Conservation (phyloP, 345 rosid species). For the Euphorbia lathyris region DNA sequence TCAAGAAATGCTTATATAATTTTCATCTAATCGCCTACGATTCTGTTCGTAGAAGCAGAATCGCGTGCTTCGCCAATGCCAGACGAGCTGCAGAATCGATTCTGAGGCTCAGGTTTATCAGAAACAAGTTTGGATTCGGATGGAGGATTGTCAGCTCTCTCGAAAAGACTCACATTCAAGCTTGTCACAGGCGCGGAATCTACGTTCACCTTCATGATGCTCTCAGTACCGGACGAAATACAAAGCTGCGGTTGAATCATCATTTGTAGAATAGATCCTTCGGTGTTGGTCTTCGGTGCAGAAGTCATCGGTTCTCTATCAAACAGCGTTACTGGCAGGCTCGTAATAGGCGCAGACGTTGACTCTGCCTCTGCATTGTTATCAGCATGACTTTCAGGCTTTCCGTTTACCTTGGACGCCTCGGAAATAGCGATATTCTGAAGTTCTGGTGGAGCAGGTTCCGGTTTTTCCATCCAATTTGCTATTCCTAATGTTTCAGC, state of each 20-base stretch:
- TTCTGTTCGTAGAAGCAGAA: conserved; percentile 25
- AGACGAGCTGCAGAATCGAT: conserved; percentile 15
- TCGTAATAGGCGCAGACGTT: conserved; percentile 15
- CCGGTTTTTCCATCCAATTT: conserved; percentile 19
- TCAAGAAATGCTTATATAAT: too few relatives aligned
- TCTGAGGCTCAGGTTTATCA: neutral
- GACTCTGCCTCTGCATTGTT: conserved; percentile 5
- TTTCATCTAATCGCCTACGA: conserved; percentile 11
- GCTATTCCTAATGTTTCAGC: conserved; percentile 27
- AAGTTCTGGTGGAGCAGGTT: conserved; percentile 31
- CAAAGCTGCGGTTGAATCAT: conserved; percentile 14
- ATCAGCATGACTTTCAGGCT: conserved; percentile 13
- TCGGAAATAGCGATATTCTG: conserved; percentile 24
- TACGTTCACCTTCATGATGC: conserved; percentile 11
- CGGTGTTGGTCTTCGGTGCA: conserved; percentile 17
- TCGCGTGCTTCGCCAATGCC: conserved; percentile 20
- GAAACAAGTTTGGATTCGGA: neutral
- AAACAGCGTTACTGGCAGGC: conserved; percentile 25
- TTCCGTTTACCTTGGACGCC: conserved; percentile 10
- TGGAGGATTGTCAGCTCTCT: conserved; percentile 11
- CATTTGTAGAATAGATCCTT: conserved; percentile 26
- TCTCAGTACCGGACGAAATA: conserved; percentile 14
- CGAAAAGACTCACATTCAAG: conserved; percentile 5
- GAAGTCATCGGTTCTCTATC: conserved; percentile 25
- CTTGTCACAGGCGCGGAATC: neutral